A percentile compares a stretch with the other conserved stretches of the same genome.
Conservation (phyloP, 768 basidiomycete genomes). For the Tricholoma hemisulphureum region DNA sequence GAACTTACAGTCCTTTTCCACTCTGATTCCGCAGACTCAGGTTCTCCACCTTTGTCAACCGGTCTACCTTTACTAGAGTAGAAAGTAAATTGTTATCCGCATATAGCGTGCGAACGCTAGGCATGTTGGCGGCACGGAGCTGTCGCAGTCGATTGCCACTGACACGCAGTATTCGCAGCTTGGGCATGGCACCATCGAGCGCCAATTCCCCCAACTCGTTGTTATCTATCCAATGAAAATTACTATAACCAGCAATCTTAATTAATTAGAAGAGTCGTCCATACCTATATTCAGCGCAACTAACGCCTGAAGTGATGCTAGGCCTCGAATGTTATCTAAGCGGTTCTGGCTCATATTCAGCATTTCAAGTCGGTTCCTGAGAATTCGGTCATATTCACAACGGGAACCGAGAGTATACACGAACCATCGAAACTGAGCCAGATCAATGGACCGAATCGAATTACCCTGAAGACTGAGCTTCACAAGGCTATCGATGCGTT, state of each 20-base stretch:
- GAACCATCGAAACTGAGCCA: conserved; percentile 66
- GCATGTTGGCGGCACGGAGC: conserved; percentile 62
- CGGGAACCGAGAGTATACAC: conserved; percentile 26
- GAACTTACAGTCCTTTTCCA: conserved; percentile 70
- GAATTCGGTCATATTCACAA: conserved; percentile 15
- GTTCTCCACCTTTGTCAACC: conserved; percentile 77
- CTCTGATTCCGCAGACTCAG: conserved; percentile 89
- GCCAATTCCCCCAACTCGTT: conserved; percentile 63
- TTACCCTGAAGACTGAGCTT: conserved; percentile 84
- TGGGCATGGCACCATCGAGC: conserved; percentile 54
- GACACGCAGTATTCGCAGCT: conserved; percentile 79
- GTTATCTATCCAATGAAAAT: conserved; percentile 51
- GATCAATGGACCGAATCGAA: conserved; percentile 58
- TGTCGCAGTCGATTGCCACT: conserved; percentile 76
- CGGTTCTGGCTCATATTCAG: conserved; percentile 80
- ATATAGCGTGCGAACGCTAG: conserved; percentile 84
- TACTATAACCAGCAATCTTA: conserved; percentile 7
- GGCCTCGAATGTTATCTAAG: conserved; percentile 54
- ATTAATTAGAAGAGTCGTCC: conserved; percentile 32
- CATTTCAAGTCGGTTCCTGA: conserved; percentile 69
- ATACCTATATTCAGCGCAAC: conserved; percentile 80
- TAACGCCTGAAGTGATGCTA: conserved; percentile 61
- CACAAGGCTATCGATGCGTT: conserved; percentile 75
- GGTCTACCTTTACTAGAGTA: conserved; percentile 49
- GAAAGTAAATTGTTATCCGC: conserved; percentile 79